Percentiles rank a stretch among this genome's conserved stretches.
These are phyloP conservation scores for Dryas integrifolia DNA, from an alignment of 331 rosid genomes.

Conservation along the genomic window DNA sequence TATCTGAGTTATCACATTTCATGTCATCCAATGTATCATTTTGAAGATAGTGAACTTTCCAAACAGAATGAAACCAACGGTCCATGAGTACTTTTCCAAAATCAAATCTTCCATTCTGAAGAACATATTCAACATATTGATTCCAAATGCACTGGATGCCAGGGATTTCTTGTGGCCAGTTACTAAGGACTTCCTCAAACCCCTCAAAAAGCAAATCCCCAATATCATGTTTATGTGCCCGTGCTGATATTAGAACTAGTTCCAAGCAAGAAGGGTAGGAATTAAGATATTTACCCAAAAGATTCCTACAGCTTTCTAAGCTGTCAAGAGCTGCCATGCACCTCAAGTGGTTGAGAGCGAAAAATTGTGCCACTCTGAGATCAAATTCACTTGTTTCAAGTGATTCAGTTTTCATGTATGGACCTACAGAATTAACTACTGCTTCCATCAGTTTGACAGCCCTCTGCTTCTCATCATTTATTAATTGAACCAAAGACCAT, in stretches of 20 bases:
- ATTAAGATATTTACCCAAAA: conserved; percentile 65
- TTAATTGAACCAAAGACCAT: conserved; percentile 60
- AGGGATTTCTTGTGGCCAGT: conserved; percentile 79
- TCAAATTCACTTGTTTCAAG: conserved; percentile 39
- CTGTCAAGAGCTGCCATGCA: conserved; percentile 68
- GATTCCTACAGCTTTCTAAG: conserved; percentile 44
- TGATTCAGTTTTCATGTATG: conserved; percentile 48
- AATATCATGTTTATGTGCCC: conserved; percentile 39
- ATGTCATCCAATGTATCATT: conserved; percentile 25
- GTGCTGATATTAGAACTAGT: conserved; percentile 54
- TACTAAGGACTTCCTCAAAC: conserved; percentile 65
- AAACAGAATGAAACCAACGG: conserved; percentile 65
- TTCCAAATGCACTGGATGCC: conserved; percentile 91
- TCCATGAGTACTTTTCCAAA: conserved; percentile 59
- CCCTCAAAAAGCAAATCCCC: conserved; percentile 44
- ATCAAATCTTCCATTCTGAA: conserved; percentile 49
- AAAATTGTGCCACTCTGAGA: conserved; percentile 56
- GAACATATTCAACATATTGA: conserved; percentile 66
- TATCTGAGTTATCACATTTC: conserved; percentile 29
- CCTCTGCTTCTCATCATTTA: conserved; percentile 63
- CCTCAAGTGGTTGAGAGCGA: conserved; percentile 77
- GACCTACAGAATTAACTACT: conserved; percentile 55
- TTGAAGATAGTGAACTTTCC: conserved; percentile 41
- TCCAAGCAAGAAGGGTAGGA: conserved; percentile 76
- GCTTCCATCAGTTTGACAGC: conserved; percentile 58